Base-by-base conservation (phyloP, 495 filamentous ascomycete genomes). In the Platismatia glauca region DNA sequence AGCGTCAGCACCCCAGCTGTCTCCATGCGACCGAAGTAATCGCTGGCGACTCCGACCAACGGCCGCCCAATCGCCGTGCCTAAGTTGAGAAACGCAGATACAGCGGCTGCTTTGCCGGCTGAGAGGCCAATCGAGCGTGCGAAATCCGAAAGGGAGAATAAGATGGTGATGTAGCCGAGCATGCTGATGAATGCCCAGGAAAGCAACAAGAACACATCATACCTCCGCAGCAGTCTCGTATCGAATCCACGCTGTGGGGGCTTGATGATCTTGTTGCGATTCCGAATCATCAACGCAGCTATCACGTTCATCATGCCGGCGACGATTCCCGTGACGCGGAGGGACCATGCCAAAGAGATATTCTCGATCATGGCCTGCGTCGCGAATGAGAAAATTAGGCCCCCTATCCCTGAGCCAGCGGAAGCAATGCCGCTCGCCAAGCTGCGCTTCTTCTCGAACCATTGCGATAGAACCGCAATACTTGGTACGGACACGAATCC, bases 41-140 rank as follows among this genome's bases (percentile, higher is more conserved):
- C 89, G 61, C 85, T 87, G 31, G 82, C 78, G 31, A 85, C 73
- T 0, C 89, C 89, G 29, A 91, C 84, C 4, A 82, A 69, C 4
- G 86, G 88, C 12, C 89, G 76, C 16, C 87, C 86, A 58, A 89
- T 53, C 0, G 76, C 83, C 69, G 86, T 83, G 48, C 84, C 78
- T 64, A 89, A 69, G 65, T 86, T 91, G 63, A 91, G 77, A 33
- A 91, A 73, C 0, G 86, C 87, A 1, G 80, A 79, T 9, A 86
- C 76, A n/a, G 86, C 69, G 12, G 82, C 82, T 5, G 83, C 86
- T 67, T 90, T 85, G 12, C 73, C 71, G 1, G 79, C 71, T 7
- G 75, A 75, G 29, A 91, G 78, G 3, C 88, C 88, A 35, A 89
- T 77, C 2, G 77, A 75, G 29, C 75, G 70, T 7, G 71, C 68